phyloP scores from a whole-genome alignment of 768 basidiomycete genomes.

The Neoboletus magnificus region DNA sequence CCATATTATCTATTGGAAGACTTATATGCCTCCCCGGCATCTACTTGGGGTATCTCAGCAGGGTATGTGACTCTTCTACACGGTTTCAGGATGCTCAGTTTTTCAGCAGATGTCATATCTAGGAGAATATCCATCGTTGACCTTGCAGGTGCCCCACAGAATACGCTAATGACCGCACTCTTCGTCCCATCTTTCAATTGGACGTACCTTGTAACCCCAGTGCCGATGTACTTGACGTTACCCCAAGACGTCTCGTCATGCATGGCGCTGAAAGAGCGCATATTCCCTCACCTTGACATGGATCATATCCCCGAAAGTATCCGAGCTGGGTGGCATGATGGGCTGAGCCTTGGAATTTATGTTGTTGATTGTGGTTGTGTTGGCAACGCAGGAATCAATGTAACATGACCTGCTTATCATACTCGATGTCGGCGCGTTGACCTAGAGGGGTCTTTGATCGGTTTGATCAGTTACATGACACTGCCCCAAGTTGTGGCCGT shows the following conservation, averaged over 20 bases:
- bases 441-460: background rate
- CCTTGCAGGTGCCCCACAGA: conserved; percentile 27
- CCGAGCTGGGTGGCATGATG: conserved; percentile 27
- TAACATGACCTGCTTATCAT: conserved; percentile 1
- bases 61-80: conserved; percentile 15
- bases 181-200: conserved; percentile 1
- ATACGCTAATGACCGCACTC: conserved; percentile 18
- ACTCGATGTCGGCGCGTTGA: background rate
- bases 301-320: conserved; percentile 35
- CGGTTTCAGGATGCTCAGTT: background rate
- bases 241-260: conserved; percentile 19
- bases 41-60: conserved; percentile 27
- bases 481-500: background rate
- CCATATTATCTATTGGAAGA: conserved; percentile 39
- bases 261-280: conserved; percentile 18
- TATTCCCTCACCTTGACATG: conserved; percentile 39
- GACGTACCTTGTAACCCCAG: conserved; percentile 32
- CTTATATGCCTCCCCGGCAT: conserved; percentile 39
- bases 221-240: conserved; percentile 25
- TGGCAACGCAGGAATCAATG: background rate
- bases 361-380: conserved; percentile 15
- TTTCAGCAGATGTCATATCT: conserved; percentile 22
- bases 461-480: background rate
- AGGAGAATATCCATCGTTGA: conserved; percentile 26
- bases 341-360: conserved; percentile 34